Base-by-base conservation (phyloP, 148 eudicot genomes). In the Salicornia ramosissima region DNA sequence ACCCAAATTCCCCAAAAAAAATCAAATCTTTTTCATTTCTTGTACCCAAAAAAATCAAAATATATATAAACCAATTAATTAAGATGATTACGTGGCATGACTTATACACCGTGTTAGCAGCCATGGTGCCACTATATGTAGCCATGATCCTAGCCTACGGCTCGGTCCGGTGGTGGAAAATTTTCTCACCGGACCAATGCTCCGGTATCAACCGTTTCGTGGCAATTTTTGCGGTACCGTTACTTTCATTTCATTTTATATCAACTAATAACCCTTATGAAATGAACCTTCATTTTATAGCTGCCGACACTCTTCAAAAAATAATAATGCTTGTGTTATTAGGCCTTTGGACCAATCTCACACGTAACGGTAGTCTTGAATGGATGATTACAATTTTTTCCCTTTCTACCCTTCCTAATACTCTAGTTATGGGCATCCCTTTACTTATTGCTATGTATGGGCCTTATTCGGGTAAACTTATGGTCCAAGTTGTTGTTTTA, bases 131-230 rank as follows among this genome's bases (percentile, higher is more conserved):
- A 0, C 85, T 89, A 21, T 89, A 89, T 67, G 96, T 89, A 3
- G 91, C 96, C 40, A 89, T 89, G 96, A 85, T 89, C 51, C 77
- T 89, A 7, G 96, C 96, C 45, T 89, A 87, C 75, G 96, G 96
- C 26, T 85, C 91, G 7, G 92, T 89, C 74, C 88, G 88, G 18
- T 89, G 96, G 96, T 89, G 96, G 96, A 82, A 84, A 69, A 89
- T 89, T 58, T 89, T 89, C 79, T 78, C 90, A 5, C 89, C 96
- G 11, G 96, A 89, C 71, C 96, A 90, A 69, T 90, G 92, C 61
- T 87, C 96, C 24, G 96, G 96, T 65, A 90, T 90, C 47, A 90
- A 90, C 77, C 88, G 88, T 0, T 90, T 90, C 64, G 96, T 90
- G 18, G 90, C 96, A 0, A 80, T 90, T 0, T 90, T 90, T 47